Conservation (phyloP, 2,329 filamentous ascomycete genomes). For the Diaporthe velutina region DNA sequence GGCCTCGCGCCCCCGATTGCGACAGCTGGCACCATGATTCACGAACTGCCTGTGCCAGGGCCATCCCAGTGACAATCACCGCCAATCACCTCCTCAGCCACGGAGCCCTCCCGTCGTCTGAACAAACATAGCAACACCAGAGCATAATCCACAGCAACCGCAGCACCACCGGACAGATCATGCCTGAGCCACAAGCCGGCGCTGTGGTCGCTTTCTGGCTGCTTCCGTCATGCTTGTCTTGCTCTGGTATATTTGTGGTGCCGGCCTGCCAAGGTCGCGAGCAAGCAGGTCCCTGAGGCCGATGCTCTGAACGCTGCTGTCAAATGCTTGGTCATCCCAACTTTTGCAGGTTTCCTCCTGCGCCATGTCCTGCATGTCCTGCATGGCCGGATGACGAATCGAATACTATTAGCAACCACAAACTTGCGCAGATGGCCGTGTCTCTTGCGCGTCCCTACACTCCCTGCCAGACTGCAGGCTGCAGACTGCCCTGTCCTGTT, state of each 20-base stretch:
- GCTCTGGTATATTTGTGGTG: background rate
- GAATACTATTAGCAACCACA: background rate
- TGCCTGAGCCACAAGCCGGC: conserved; percentile 15
- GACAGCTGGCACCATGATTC: conserved; percentile 20
- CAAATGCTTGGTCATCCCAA: conserved; percentile 14
- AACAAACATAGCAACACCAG: conserved; percentile 18
- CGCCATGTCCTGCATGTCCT: conserved; percentile 1
- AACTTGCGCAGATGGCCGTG: conserved; percentile 9
- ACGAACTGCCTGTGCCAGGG: conserved; percentile 17
- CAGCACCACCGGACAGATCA: conserved; percentile 1
- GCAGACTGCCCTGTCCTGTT: background rate
- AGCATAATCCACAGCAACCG: background rate
- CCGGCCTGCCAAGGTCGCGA: background rate
- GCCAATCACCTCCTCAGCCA: conserved; percentile 24
- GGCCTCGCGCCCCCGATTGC: too few species aligned
- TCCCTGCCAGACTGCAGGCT: too few species aligned
- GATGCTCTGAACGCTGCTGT: background rate
- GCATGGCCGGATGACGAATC: conserved; percentile 11
- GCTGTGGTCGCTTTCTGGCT: conserved; percentile 5
- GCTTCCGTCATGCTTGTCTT: conserved; percentile 14
- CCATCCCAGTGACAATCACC: conserved; percentile 6
- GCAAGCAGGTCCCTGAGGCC: conserved; percentile 16
- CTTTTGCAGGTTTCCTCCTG: background rate
- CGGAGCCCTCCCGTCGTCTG: conserved; percentile 11
- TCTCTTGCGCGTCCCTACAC: background rate